phyloP scores from a whole-genome alignment of 1,139 yeast genomes.

The Geotrichum citri-aurantii region DNA sequence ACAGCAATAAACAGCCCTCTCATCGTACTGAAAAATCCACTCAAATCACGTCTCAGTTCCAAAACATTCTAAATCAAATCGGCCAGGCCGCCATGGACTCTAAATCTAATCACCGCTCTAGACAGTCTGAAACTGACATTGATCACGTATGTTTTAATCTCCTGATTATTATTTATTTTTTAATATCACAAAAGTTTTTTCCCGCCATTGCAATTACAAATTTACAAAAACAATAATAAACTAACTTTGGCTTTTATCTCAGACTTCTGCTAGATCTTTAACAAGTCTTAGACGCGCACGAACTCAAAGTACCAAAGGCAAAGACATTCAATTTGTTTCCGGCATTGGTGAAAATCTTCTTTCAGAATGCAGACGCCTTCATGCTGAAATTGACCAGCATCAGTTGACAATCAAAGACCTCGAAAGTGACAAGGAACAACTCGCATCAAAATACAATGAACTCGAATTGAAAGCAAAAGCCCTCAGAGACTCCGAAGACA shows the following conservation, averaged over 20 bases:
- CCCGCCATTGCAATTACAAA: too few species aligned
- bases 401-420: constrained; percentile 38
- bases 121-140: neutral
- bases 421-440: constrained; percentile 42
- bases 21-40: neutral
- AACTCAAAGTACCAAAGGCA: constrained; percentile 20
- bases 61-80: neutral
- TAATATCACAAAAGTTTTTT: too few species aligned
- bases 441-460: constrained; percentile 38
- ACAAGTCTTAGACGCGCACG: constrained; percentile 1
- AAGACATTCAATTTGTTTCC: constrained; percentile 74
- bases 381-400: constrained; percentile 51
- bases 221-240: neutral
- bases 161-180: too few species aligned
- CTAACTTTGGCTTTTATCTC: neutral
- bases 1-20: neutral
- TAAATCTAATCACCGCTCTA: neutral
- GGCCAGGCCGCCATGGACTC: neutral
- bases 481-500: constrained; percentile 42
- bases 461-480: constrained; percentile 35
- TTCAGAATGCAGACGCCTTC: constrained; percentile 71
- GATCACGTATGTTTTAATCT: neutral
- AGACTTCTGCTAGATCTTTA: neutral
- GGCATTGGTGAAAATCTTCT: constrained; percentile 76
- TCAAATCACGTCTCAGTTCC: neutral